Conservation (phyloP, 495 filamentous ascomycete species). For the Elasticomyces elasticus region DNA sequence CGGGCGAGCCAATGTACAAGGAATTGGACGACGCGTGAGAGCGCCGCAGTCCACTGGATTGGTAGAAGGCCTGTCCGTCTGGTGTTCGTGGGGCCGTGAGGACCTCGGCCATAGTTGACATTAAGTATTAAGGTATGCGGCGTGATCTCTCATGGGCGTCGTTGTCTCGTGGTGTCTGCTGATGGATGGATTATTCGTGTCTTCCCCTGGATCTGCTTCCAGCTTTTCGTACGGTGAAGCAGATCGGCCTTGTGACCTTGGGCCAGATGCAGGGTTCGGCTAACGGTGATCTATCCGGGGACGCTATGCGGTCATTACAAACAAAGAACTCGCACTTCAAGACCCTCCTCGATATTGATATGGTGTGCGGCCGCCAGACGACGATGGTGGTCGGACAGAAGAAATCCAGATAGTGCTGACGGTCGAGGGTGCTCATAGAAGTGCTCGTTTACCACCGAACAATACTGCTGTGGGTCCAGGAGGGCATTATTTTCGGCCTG, state of each 20-base stretch:
- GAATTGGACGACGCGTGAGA: background rate
- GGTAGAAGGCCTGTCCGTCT: background rate
- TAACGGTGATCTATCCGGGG: background rate
- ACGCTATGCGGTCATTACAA: background rate
- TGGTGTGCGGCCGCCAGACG: no score
- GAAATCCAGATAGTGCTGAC: no score
- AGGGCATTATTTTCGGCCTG: no score
- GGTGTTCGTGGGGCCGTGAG: background rate
- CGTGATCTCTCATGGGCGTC: background rate
- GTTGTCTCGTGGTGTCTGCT: no score
- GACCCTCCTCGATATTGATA: no score
- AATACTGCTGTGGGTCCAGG: no score
- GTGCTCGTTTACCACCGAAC: no score
- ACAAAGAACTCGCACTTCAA: no score
- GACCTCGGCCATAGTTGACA: conserved; percentile 1
- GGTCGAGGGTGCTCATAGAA: no score
- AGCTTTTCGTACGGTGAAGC: background rate
- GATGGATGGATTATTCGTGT: no score
- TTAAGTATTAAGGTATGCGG: background rate
- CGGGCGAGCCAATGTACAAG: background rate
- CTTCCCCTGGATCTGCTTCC: background rate
- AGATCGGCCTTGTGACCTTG: background rate
- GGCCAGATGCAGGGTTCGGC: no score
- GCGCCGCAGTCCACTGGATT: background rate
- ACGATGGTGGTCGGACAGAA: no score